phyloP scores from a whole-genome alignment of 2,329 filamentous ascomycete species.

The Aureobasidium leucospermi region DNA sequence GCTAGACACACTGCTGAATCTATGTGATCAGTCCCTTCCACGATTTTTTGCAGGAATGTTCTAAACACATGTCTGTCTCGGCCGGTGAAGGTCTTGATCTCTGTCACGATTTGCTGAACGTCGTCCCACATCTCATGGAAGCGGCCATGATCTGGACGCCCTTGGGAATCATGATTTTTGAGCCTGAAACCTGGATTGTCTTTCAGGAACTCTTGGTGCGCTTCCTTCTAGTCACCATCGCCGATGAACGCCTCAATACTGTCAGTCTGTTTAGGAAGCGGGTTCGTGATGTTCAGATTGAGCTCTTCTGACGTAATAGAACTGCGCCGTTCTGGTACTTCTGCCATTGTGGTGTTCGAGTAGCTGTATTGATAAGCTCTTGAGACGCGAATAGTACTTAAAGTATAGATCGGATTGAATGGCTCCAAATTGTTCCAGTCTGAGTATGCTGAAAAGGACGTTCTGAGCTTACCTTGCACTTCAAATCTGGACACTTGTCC shows the following conservation, averaged over 20 bases:
- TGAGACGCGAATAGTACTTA: too few species aligned
- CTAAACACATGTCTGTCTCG: background rate
- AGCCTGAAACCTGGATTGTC: background rate
- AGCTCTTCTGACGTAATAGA: background rate
- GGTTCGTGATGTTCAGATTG: background rate
- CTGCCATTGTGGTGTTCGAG: too few species aligned
- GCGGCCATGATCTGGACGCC: background rate
- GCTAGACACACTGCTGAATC: background rate
- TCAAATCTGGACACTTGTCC: too few species aligned
- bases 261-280: background rate
- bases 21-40: background rate
- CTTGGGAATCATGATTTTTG: background rate
- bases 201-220: background rate
- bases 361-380: too few species aligned
- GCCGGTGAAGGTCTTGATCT: background rate
- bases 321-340: too few species aligned
- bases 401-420: too few species aligned
- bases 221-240: background rate
- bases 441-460: too few species aligned
- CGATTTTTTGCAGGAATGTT: background rate
- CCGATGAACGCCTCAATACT: background rate
- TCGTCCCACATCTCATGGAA: background rate
- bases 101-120: background rate
- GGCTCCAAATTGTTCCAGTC: too few species aligned
- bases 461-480: too few species aligned